A percentile compares a stretch with the other conserved stretches of the same genome.
Evolutionary conservation across 306 rosid species (phyloP).

Genomic region (Benincasa hispida): DNA sequence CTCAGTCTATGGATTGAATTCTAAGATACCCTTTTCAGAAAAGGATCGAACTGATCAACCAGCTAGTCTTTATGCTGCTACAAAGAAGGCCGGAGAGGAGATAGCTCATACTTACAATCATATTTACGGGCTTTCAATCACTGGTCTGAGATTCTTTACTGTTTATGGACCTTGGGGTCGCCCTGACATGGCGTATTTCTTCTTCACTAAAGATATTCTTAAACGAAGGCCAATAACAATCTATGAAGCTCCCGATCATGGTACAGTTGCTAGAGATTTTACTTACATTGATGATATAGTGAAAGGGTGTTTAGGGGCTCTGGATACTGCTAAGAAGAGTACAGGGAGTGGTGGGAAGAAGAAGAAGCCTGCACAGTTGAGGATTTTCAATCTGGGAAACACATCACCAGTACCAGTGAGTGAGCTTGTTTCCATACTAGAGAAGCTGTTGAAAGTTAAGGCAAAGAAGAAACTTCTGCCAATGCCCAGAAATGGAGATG

Average conservation of each 20-base stretch:
- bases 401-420: constrained; percentile 75
- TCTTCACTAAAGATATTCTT: constrained; percentile 61
- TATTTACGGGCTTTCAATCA: constrained; percentile 70
- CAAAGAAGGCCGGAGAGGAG: constrained; percentile 81
- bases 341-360: constrained; percentile 88
- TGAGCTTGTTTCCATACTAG: constrained; percentile 59
- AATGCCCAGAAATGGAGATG: constrained; percentile 85
- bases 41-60: constrained; percentile 78
- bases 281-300: constrained; percentile 80
- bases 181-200: constrained; percentile 94
- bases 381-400: constrained; percentile 68
- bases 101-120: constrained; percentile 70
- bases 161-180: constrained; percentile 91
- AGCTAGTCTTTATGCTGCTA: constrained; percentile 68
- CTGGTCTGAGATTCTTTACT: constrained; percentile 67
- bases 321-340: constrained; percentile 76
- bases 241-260: constrained; percentile 53
- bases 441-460: constrained; percentile 67
- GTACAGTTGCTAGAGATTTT: constrained; percentile 70
- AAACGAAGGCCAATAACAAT: constrained; percentile 53
- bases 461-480: constrained; percentile 55
- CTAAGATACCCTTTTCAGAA: constrained; percentile 68
- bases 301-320: constrained; percentile 62
- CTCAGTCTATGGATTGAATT: constrained; percentile 78
- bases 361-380: constrained; percentile 59